These are phyloP conservation scores for Canavalia gladiata DNA, from an alignment of 306 rosid genomes.

Conservation along the genomic window DNA sequence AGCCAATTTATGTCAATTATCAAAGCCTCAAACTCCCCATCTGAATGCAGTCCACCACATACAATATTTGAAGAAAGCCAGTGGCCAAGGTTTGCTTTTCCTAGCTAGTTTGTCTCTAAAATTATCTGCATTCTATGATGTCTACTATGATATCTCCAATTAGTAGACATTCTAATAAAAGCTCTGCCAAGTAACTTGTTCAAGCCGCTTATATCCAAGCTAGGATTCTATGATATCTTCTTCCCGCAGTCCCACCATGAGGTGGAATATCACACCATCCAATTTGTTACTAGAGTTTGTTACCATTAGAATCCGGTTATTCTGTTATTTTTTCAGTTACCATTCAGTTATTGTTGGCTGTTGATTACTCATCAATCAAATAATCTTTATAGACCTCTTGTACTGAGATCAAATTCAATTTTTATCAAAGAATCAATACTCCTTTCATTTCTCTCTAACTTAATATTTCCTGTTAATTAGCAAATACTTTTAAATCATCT, in stretches of 20 bases:
- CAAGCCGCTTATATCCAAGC: too few species aligned
- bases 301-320: background rate
- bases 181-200: too few species aligned
- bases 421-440: background rate
- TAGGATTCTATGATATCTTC: too few species aligned
- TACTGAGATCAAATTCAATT: background rate
- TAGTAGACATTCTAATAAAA: too few species aligned
- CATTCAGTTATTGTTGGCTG: background rate
- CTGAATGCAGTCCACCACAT: background rate
- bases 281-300: background rate
- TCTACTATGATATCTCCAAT: background rate
- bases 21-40: too few species aligned
- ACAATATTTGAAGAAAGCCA: background rate
- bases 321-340: background rate
- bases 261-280: too few species aligned
- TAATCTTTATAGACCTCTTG: background rate
- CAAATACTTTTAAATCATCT: constrained; percentile 1
- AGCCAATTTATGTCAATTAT: background rate
- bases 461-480: constrained; percentile 6
- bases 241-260: too few species aligned
- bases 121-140: background rate
- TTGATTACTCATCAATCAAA: background rate
- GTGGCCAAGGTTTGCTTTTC: background rate
- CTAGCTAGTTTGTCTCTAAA: background rate
- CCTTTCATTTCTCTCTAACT: background rate